Base-by-base conservation (phyloP, 2,329 filamentous ascomycete species). In the Erysiphe pulchra region DNA sequence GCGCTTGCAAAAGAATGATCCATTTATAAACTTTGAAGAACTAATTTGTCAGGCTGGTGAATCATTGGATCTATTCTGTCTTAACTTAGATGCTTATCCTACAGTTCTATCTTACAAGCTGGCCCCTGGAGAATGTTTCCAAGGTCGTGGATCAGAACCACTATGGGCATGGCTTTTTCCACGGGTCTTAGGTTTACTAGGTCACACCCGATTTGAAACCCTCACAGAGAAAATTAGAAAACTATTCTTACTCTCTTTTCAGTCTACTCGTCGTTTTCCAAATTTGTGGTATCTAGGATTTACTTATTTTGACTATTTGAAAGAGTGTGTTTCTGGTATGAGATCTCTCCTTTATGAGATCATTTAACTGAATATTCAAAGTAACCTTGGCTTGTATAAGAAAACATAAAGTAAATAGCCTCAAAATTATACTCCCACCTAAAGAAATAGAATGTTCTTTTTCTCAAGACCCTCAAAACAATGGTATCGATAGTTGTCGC, bases 71-170 rank as follows among this genome's bases (percentile, higher is more conserved):
- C 85, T 92, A 45, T 68, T 94, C 40, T 70, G 71, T 47, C 70
- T 80, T 45, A 81, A 80, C 2, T 69, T 93, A 51, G 70, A 74
- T 50, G 80, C 85, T 55, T 81, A 78, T 8, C 84, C 81, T 2
- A 64, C 67, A 34, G 70, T 85, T n/a, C 63, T 87, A 28, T 61
- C 68, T 17, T 66, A 64, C 48, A 60, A 57, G 28, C 60, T 63
- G 11, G 56, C 62, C 17, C 54, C 55, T 2, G 61, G 61, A 39
- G 58, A 59, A 3, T 65, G 67, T 41, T 57, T 74, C 28, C 50
- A 51, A 46, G 67, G 67, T 44, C 64, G 71, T 37, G 70, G 75
- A 14, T 61, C 61, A 36, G 74, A 77, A 49, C 69, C 80, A 4
- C 63, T 79, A 38, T 80, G 77, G 68, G 57, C 70, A 36, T 80